Evolutionary conservation across 1,139 yeast species (phyloP), one percentile per base, ranked within the genome.

Genomic region (Hyphopichia pseudoburtonii): DNA sequence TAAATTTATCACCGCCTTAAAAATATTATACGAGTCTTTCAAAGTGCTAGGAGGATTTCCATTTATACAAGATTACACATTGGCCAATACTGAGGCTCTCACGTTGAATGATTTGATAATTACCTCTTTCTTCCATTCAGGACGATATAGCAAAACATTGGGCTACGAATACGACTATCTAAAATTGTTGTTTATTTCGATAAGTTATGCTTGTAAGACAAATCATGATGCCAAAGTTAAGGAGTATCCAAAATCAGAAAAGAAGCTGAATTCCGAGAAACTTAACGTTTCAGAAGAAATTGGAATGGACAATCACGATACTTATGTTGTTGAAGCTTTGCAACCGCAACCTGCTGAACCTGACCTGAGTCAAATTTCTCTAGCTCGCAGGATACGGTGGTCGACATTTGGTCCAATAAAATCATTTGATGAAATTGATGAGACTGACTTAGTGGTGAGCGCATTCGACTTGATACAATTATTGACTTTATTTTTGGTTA

Each of bases 401-500:
- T 38, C 41, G 12, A 37, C 56, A 2, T 47, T 61, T 30, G 38
- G 41, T 2, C 33, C 41, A 4, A 39, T 62, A 2, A 43, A 44
- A 25, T 37, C 41, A 7, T 55, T 48, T 36, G 70, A 64, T 40
- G 50, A 43, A 4, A 44, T 63, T 6, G 71, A 73, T 18, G 34
- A 69, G 0, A 54, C 59, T 1, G 44, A 52, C 1, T 44, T 72
- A 34, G 41, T 44, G 2, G 42, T 80, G 2, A 50, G 64, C 1
- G 73, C 72, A 0, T 38, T 48, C 0, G 62, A 58, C 5, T 41
- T 79, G 28, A 55, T 60, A 8, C 60, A 57, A 6, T 34, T 80
- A 1, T 30, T 80, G 4, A 64, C 81, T 0, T 66, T 80, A 42
- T 44, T 73, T 16, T 55, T 79, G 22, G 44, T 66, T 2, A 42